phyloP scores from a whole-genome alignment of 257 asterid genomes.

The Solanum lycopersicoides region DNA sequence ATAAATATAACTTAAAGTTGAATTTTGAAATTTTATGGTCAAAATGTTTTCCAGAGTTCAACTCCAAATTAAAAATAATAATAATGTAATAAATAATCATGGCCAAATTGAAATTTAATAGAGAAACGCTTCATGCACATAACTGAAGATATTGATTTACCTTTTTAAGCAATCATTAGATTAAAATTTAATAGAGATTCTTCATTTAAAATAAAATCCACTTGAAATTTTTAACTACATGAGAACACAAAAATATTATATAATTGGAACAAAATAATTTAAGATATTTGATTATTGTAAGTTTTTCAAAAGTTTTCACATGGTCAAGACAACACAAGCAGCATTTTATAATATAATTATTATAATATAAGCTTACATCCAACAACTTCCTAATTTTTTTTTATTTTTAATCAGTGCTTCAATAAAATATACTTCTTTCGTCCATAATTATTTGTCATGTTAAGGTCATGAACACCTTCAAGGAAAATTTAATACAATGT shows the following conservation, averaged over 20 bases:
- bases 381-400: background rate
- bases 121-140: background rate
- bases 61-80: background rate
- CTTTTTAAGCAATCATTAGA: background rate
- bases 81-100: too few relatives aligned
- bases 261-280: background rate
- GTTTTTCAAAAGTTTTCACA: background rate
- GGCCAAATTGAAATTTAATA: background rate
- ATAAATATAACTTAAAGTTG: background rate
- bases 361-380: background rate
- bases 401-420: background rate
- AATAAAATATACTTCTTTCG: background rate
- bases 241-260: background rate
- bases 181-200: background rate
- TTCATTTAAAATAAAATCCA: background rate
- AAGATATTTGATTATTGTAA: background rate
- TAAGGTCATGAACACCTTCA: too few relatives aligned
- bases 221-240: background rate
- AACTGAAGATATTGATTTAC: background rate
- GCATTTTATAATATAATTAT: background rate
- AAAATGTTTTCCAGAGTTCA: background rate
- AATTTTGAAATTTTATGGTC: background rate
- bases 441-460: too few relatives aligned
- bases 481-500: too few relatives aligned
- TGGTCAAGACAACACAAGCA: background rate